A percentile compares a stretch with the other conserved stretches of the same genome.
phyloP scores from a whole-genome alignment of 768 basidiomycete species.

The Collybiopsis confluens region DNA sequence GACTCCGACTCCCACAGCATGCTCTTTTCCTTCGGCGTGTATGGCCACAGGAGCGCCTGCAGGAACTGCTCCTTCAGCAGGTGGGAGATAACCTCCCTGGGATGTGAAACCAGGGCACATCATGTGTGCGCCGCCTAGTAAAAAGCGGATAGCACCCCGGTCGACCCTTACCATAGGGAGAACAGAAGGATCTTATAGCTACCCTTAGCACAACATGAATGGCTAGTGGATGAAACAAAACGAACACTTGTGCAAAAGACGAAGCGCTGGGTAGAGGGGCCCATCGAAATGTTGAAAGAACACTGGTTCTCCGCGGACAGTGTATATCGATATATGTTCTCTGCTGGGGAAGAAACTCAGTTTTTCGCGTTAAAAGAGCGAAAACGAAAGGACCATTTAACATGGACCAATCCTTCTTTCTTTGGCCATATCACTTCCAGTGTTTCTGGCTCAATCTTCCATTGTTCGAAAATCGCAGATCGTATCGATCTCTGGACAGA shows the following conservation, averaged over 20 bases:
- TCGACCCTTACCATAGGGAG: constrained; percentile 88
- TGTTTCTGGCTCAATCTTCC: constrained; percentile 75
- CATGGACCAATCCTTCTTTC: constrained; percentile 90
- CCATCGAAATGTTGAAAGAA: constrained; percentile 98
- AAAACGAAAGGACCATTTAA: constrained; percentile 76
- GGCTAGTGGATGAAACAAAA: background rate
- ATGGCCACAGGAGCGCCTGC: constrained; percentile 83
- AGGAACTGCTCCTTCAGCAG: constrained; percentile 60
- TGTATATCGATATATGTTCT: constrained; percentile 94
- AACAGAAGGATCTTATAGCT: constrained; percentile 74
- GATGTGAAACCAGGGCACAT: constrained; percentile 98
- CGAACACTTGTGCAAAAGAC: constrained; percentile 89
- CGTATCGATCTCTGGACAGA: constrained; percentile 92
- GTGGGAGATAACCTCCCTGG: constrained; percentile 82
- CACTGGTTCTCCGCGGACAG: constrained; percentile 80
- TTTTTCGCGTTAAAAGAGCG: constrained; percentile 15
- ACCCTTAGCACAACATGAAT: background rate
- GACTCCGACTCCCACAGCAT: constrained; percentile 83
- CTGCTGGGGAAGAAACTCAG: constrained; percentile 50
- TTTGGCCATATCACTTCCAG: constrained; percentile 96
- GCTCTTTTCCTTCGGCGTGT: constrained; percentile 93
- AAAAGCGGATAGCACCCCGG: constrained; percentile 96
- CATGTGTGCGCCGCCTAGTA: constrained; percentile 91
- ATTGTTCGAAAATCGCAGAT: constrained; percentile 71
- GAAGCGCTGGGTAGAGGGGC: constrained; percentile 84